Evolutionary conservation across 371 early-diverging fungal genomes (phyloP).

Genomic region (Haplosporangium sp.): DNA sequence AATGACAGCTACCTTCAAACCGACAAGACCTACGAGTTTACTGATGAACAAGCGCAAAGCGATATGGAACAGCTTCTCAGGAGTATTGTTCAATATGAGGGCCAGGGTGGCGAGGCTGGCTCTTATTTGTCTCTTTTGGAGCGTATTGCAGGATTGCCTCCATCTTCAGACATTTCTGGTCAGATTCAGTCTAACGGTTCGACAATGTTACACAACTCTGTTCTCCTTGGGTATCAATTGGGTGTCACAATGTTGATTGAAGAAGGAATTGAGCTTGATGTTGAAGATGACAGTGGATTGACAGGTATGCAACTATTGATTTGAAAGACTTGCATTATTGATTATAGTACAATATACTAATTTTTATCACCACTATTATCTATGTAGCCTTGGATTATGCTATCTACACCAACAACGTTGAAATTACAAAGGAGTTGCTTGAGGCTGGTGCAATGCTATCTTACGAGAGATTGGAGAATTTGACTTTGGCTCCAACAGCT

Average conservation of each 20-base stretch:
- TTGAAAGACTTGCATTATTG: too few species aligned
- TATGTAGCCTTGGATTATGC: conserved; percentile 46
- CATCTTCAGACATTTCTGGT: conserved; percentile 40
- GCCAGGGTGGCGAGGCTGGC: conserved; percentile 41
- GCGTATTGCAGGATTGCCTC: conserved; percentile 39
- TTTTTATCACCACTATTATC: too few species aligned
- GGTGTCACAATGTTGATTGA: conserved; percentile 37
- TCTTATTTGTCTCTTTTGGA: conserved; percentile 36
- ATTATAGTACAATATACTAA: too few species aligned
- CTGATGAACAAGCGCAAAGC: conserved; percentile 51
- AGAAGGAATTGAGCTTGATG: conserved; percentile 47
- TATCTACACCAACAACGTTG: conserved; percentile 36
- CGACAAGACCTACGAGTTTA: conserved; percentile 50
- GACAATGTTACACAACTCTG: conserved; percentile 45
- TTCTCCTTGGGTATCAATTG: conserved; percentile 32
- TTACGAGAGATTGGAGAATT: conserved; percentile 17
- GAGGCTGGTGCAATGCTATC: conserved; percentile 39
- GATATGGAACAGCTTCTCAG: conserved; percentile 49
- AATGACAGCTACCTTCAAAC: conserved; percentile 33
- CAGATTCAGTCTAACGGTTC: conserved; percentile 42
- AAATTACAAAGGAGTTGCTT: conserved; percentile 32
- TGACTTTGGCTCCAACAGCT: conserved; percentile 17
- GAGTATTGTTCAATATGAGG: conserved; percentile 32
- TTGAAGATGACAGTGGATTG: conserved; percentile 45
- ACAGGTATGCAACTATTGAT: conserved; percentile 21